Conservation (phyloP, 129 eudicot genomes). For the Artemisia argyi region DNA sequence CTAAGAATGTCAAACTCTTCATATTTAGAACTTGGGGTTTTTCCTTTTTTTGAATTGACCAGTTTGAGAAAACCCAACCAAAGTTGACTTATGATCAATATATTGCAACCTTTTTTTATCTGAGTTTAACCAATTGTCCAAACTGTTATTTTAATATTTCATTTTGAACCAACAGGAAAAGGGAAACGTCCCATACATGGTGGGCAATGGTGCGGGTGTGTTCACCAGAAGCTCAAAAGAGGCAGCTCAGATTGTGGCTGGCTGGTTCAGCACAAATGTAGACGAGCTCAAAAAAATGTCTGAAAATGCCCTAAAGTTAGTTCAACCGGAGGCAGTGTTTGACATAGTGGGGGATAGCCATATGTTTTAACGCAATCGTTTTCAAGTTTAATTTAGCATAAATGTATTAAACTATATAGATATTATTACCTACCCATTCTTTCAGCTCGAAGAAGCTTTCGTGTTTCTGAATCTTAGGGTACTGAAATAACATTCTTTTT, state of each 20-base stretch:
- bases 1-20: neutral
- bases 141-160: neutral
- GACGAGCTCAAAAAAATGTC: slow-evolving; percentile 76
- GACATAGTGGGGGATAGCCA: slow-evolving; percentile 94
- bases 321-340: slow-evolving; percentile 89
- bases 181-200: slow-evolving; percentile 90
- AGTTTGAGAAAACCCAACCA: neutral
- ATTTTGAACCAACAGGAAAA: slow-evolving; percentile 51
- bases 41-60: neutral
- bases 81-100: neutral
- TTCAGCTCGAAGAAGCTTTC: no score
- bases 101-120: neutral
- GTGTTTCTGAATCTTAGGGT: no score
- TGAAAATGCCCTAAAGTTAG: slow-evolving; percentile 74
- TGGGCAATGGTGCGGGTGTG: slow-evolving; percentile 88
- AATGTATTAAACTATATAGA: slow-evolving; percentile 13
- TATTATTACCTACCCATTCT: no score
- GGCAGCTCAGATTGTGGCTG: slow-evolving; percentile 71
- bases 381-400: slow-evolving; percentile 58
- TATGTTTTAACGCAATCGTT: neutral
- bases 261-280: slow-evolving; percentile 80
- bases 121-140: neutral
- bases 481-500: no score
- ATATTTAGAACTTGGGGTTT: neutral
- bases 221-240: slow-evolving; percentile 77